phyloP scores from a whole-genome alignment of 306 rosid species.

The Fragaria ananassa region DNA sequence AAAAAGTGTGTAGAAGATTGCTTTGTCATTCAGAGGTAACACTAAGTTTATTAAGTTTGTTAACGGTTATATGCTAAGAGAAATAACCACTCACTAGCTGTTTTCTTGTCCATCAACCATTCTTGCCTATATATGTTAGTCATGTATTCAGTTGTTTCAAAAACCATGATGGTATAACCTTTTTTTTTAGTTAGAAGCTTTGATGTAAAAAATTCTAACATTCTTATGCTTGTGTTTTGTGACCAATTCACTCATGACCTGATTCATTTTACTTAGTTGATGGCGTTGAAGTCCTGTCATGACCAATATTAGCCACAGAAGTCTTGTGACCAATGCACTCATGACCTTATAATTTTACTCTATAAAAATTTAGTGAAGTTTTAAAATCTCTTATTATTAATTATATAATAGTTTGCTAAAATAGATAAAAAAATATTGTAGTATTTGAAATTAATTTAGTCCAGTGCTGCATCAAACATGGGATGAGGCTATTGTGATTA shows the following conservation, averaged over 20 bases:
- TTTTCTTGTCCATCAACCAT: background rate
- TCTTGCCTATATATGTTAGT: background rate
- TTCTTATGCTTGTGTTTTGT: background rate
- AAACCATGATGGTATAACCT: background rate
- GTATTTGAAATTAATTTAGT: no score
- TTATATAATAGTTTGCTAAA: no score
- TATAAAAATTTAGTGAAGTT: no score
- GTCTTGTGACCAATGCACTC: no score
- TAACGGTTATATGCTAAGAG: background rate
- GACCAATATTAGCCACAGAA: no score
- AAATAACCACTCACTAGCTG: background rate
- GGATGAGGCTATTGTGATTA: no score
- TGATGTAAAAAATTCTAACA: background rate
- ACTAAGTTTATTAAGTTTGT: background rate
- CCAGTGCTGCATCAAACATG: no score
- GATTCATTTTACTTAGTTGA: background rate
- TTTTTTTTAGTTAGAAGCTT: background rate
- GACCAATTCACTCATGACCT: conserved; percentile 11
- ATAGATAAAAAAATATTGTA: no score
- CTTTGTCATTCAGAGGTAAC: background rate
- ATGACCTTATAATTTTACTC: no score
- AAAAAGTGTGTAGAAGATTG: background rate
- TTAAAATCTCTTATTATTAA: no score
- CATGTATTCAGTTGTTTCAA: background rate
- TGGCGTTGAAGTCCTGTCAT: no score